phyloP scores from a whole-genome alignment of 305 asterid species.

The Fraxinus xanthoxyloides region DNA sequence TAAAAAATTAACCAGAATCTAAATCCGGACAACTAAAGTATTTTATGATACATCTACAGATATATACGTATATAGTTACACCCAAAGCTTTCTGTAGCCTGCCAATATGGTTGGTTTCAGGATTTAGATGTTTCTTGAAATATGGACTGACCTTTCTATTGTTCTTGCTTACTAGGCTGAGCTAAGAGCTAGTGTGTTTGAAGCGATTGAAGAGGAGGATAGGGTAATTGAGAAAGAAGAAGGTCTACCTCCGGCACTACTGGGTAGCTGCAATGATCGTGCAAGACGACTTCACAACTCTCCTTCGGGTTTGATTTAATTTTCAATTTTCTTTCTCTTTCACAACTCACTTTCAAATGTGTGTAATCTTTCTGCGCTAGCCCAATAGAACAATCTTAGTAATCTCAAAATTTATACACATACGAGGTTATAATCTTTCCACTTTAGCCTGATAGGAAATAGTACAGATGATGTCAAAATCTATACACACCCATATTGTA shows the following conservation, averaged over 20 bases:
- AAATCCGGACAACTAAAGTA: not conserved
- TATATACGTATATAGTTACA: not conserved
- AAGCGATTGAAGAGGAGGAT: conserved; percentile 98
- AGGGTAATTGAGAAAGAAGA: conserved; percentile 70
- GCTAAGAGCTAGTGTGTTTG: conserved; percentile 91
- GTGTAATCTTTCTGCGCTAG: not conserved
- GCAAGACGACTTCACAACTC: conserved; percentile 91
- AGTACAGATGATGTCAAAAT: not conserved
- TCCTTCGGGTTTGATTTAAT: conserved; percentile 60
- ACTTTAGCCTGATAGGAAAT: not conserved
- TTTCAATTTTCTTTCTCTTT: not conserved
- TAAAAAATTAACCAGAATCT: not conserved
- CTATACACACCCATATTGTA: not conserved
- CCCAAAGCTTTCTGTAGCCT: not conserved
- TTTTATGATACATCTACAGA: not conserved
- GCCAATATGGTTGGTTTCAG: not conserved
- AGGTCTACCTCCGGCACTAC: conserved; percentile 78
- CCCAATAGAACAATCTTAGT: conserved; percentile 1
- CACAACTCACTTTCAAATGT: not conserved
- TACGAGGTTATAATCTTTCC: not conserved
- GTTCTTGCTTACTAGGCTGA: conserved; percentile 60
- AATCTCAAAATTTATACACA: not conserved
- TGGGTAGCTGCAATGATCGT: conserved; percentile 96
- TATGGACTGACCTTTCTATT: not conserved
- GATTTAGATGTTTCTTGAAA: not conserved